These are phyloP conservation scores for Solanum etuberosum DNA, from an alignment of 257 asterid genomes.

Conservation along the genomic window DNA sequence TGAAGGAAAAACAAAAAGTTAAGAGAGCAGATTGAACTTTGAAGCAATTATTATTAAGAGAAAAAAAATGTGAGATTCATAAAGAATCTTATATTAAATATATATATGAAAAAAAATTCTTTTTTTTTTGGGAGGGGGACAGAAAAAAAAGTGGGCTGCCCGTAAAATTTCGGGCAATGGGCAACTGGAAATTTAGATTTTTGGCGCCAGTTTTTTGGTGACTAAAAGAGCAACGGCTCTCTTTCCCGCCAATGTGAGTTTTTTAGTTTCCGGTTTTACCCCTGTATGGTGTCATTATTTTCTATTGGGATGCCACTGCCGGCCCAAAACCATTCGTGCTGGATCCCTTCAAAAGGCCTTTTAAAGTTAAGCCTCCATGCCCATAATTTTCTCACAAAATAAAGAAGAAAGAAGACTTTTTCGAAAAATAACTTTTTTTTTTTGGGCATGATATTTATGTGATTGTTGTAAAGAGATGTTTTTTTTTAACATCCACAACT, in stretches of 20 bases:
- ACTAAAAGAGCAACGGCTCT: constrained; percentile 39
- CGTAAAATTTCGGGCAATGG: constrained; percentile 25
- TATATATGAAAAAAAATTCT: neutral
- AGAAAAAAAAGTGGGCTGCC: constrained; percentile 22
- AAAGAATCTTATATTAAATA: neutral
- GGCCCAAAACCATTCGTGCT: neutral
- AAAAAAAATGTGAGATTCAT: neutral
- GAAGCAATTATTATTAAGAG: neutral
- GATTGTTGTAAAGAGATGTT: neutral
- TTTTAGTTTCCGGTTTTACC: neutral
- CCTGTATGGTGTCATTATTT: neutral
- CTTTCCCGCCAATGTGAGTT: constrained; percentile 4
- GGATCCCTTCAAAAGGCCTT: neutral
- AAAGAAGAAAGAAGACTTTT: neutral
- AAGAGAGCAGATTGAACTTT: neutral
- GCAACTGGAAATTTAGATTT: constrained; percentile 18
- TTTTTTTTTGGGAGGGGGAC: neutral
- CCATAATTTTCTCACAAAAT: neutral
- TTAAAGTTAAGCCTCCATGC: neutral
- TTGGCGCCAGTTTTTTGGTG: constrained; percentile 51
- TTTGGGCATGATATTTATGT: neutral
- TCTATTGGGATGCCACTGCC: neutral
- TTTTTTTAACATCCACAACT: no score
- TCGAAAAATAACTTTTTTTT: no score
- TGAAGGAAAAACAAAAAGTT: neutral